A percentile compares a stretch with the other conserved stretches of the same genome.
Conservation (phyloP, 2,329 filamentous ascomycete species). For the Pochonia chlamydosporia region DNA sequence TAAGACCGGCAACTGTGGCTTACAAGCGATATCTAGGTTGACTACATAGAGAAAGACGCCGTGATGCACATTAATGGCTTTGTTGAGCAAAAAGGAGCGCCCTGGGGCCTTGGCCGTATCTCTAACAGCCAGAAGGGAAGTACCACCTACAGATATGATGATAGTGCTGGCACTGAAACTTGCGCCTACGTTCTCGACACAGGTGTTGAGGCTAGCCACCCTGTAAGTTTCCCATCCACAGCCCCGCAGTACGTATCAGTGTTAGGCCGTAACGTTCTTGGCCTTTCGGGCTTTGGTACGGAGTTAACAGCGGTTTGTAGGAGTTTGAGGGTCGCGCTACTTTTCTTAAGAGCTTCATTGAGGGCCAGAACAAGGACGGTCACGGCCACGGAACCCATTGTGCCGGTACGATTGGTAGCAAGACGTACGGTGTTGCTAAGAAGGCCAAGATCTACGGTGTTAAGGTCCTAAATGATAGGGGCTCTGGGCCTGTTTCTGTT, state of each 20-base stretch:
- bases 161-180: constrained; percentile 31
- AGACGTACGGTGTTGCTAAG: constrained; percentile 35
- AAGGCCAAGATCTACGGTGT: constrained; percentile 35
- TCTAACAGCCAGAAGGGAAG: constrained; percentile 25
- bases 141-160: constrained; percentile 32
- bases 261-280: too few relatives aligned
- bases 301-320: constrained; percentile 7
- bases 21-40: constrained; percentile 16
- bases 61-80: constrained; percentile 17
- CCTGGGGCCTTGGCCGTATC: constrained; percentile 27
- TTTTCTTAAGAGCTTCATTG: constrained; percentile 23
- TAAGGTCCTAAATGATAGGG: constrained; percentile 36
- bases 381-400: constrained; percentile 38
- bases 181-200: constrained; percentile 43
- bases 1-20: too few relatives aligned
- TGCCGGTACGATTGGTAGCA: constrained; percentile 27
- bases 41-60: constrained; percentile 32
- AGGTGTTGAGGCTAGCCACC: constrained; percentile 32
- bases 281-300: too few relatives aligned
- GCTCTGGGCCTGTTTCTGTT: constrained; percentile 28
- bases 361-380: constrained; percentile 19
- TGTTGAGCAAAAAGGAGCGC: constrained; percentile 14
- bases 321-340: constrained; percentile 30
- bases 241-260: too few relatives aligned
- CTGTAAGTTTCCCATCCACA: too few relatives aligned